Percentiles rank a stretch among this genome's conserved stretches.
Conservation (phyloP, 176 grass and related monocot species). For the Dendrocalamus sinicus region DNA sequence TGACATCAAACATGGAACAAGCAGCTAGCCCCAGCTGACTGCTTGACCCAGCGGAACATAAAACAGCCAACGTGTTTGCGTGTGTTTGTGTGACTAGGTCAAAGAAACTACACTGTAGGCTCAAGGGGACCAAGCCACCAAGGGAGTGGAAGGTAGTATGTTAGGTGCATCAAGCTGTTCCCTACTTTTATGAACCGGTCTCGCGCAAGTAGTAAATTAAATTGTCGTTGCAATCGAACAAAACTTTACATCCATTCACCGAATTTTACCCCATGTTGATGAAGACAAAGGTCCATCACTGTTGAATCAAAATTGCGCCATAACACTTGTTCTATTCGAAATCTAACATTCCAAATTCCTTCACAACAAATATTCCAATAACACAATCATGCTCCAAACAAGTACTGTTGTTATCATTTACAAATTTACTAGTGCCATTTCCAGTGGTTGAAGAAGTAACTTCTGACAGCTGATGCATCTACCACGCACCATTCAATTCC, state of each 20-base stretch:
- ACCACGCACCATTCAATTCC: constrained; percentile 17
- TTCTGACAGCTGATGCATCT: constrained; percentile 10
- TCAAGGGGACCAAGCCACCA: constrained; percentile 11
- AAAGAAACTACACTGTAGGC: constrained; percentile 31
- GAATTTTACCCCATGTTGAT: background rate
- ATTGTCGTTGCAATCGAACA: background rate
- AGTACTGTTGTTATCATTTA: background rate
- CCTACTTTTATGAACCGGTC: constrained; percentile 26
- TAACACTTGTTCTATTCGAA: background rate
- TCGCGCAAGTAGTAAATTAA: background rate
- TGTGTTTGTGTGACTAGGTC: constrained; percentile 3
- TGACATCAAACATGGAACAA: background rate
- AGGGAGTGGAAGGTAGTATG: background rate
- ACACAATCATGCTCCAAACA: too few species aligned
- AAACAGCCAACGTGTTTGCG: background rate
- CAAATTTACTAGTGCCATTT: background rate
- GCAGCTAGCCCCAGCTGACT: constrained; percentile 20
- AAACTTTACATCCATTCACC: background rate
- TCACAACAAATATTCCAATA: too few species aligned
- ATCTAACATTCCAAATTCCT: background rate
- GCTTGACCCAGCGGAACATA: constrained; percentile 25
- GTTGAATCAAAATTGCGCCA: too few species aligned
- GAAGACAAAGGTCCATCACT: background rate
- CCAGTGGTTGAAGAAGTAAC: background rate
- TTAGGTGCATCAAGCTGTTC: constrained; percentile 44